Conservation (phyloP, 345 rosid genomes). For the Pistacia vera region DNA sequence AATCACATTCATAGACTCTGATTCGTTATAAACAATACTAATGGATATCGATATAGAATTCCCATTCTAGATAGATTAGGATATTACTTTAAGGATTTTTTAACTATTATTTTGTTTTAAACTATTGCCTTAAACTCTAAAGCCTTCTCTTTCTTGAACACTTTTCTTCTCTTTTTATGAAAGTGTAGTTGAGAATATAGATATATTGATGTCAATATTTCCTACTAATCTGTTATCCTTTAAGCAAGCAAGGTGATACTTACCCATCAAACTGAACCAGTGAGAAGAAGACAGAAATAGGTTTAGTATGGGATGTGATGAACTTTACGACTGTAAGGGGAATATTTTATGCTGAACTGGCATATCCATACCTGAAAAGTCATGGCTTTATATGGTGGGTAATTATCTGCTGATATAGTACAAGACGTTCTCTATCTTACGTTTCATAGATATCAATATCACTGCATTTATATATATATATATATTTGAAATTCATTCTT, state of each 20-base stretch:
- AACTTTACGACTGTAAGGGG: background rate
- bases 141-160: background rate
- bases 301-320: background rate
- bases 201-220: background rate
- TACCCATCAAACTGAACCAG: background rate
- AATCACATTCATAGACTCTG: background rate
- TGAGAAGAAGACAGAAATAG: background rate
- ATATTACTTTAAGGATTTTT: background rate
- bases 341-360: background rate
- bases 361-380: background rate
- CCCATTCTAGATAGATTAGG: background rate
- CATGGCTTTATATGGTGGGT: background rate
- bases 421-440: background rate
- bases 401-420: background rate
- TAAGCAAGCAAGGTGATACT: background rate
- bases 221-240: background rate
- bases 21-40: background rate
- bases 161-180: conserved; percentile 8
- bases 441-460: background rate
- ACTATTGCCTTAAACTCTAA: background rate
- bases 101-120: background rate
- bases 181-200: background rate
- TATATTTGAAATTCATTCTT: background rate
- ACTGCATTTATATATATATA: background rate
- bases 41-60: background rate